Base-by-base conservation (phyloP, 345 rosid species). In the Boechera divaricarpa region DNA sequence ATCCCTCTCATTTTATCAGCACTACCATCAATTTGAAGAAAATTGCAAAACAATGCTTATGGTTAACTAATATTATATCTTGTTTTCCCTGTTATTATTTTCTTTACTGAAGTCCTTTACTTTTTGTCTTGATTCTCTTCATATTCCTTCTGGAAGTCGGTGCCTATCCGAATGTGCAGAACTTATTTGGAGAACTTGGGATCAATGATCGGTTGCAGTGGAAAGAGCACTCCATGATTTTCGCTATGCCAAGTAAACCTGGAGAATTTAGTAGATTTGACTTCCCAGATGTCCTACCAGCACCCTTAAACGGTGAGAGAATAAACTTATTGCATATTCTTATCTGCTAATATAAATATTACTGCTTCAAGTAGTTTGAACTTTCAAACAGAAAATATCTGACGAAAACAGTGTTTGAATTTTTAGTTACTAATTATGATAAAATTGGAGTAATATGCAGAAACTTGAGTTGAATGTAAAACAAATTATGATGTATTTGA, bases 221-320 rank as follows among this genome's bases (percentile, higher is more conserved):
- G 98, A 92, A 94, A 81, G 97, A 94, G 76, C 98, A 94, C 69
- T 94, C 97, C 64, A 94, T 94, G 98, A 94, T 94, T 60, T 94
- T 94, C 75, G 97, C 98, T 32, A 92, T 94, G 95, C 97, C 97
- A 77, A 90, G 87, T 82, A 90, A 89, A 81, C 97, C 97, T 28
- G 97, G 97, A 62, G 97, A 94, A 72, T 94, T 90, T 74, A 94
- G 95, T 80, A 86, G 92, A 81, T 94, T 94, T 88, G 98, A 94
- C 83, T 94, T 94, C 81, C 87, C 88, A 63, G 97, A 94, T 74
- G 88, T 68, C 81, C 83, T 92, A 26, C 95, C 95, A 6, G 89
- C 97, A 80, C 98, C 98, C 39, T 74, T 94, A 63, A 94, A 94
- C 69, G 98, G 97, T 94, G 66, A 84, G 88, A 76, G 62, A 62